These are phyloP conservation scores for Cichorium intybus DNA, from an alignment of 140 eudicot genomes.

Conservation along the genomic window DNA sequence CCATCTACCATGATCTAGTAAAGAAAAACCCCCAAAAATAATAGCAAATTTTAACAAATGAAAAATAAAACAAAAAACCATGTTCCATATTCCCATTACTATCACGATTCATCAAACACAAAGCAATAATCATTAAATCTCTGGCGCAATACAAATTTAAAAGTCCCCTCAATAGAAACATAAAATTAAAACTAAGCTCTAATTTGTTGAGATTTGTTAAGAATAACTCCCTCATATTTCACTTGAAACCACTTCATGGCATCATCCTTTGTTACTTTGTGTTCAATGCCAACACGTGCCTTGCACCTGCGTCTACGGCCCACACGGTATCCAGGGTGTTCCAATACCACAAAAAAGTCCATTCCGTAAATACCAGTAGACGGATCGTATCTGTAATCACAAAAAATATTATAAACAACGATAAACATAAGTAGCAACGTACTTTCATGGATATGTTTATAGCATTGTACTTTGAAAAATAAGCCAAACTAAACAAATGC, in stretches of 20 bases:
- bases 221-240: slow-evolving; percentile 61
- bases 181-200: slow-evolving; percentile 9
- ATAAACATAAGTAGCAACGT: not conserved
- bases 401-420: no score
- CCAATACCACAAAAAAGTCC: slow-evolving; percentile 62
- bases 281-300: slow-evolving; percentile 60
- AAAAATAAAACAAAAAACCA: no score
- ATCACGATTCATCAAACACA: slow-evolving; percentile 8
- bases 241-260: slow-evolving; percentile 66
- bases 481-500: no score
- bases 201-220: no score
- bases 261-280: slow-evolving; percentile 54
- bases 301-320: slow-evolving; percentile 59
- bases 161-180: not conserved
- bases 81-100: not conserved
- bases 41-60: no score
- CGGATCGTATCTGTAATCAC: slow-evolving; percentile 43
- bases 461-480: no score
- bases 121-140: not conserved
- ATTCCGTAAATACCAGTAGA: slow-evolving; percentile 66
- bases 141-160: slow-evolving; percentile 9
- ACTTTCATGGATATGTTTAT: no score
- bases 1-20: no score
- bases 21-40: no score
- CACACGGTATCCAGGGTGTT: slow-evolving; percentile 60